Evolutionary conservation across 768 basidiomycete genomes (phyloP).

Genomic region (Gymnopilus dilepis): DNA sequence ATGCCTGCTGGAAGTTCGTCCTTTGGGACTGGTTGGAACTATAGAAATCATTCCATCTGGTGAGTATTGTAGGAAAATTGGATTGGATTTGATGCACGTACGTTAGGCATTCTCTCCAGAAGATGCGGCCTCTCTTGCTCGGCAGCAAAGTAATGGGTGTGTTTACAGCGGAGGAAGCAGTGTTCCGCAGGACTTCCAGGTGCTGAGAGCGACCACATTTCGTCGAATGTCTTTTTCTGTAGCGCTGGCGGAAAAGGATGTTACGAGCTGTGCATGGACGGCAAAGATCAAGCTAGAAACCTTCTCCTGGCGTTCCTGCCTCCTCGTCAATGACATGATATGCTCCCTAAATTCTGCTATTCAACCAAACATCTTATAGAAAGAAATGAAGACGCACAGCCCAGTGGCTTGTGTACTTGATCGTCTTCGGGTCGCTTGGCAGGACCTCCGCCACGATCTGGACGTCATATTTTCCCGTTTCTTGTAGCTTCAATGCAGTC

Average conservation of each 20-base stretch:
- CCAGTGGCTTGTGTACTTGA: slow-evolving; percentile 81
- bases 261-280: neutral
- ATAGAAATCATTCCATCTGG: neutral
- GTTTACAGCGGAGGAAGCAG: slow-evolving; percentile 66
- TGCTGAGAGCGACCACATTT: slow-evolving; percentile 72
- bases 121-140: slow-evolving; percentile 41
- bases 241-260: slow-evolving; percentile 49
- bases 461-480: slow-evolving; percentile 63
- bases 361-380: neutral
- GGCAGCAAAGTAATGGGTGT: slow-evolving; percentile 62
- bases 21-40: slow-evolving; percentile 40
- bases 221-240: slow-evolving; percentile 71
- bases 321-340: slow-evolving; percentile 73
- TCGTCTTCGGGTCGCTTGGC: slow-evolving; percentile 69
- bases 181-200: slow-evolving; percentile 57
- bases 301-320: slow-evolving; percentile 44
- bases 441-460: slow-evolving; percentile 71
- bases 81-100: slow-evolving; percentile 29
- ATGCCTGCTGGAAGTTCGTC: slow-evolving; percentile 48
- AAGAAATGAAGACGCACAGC: slow-evolving; percentile 53
- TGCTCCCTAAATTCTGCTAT: slow-evolving; percentile 61
- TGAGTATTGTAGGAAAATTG: neutral
- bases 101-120: slow-evolving; percentile 57
- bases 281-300: slow-evolving; percentile 36
- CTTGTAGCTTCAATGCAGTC: slow-evolving; percentile 71